phyloP scores from a whole-genome alignment of 306 rosid genomes.

The Oxytropis ochrocephala region DNA sequence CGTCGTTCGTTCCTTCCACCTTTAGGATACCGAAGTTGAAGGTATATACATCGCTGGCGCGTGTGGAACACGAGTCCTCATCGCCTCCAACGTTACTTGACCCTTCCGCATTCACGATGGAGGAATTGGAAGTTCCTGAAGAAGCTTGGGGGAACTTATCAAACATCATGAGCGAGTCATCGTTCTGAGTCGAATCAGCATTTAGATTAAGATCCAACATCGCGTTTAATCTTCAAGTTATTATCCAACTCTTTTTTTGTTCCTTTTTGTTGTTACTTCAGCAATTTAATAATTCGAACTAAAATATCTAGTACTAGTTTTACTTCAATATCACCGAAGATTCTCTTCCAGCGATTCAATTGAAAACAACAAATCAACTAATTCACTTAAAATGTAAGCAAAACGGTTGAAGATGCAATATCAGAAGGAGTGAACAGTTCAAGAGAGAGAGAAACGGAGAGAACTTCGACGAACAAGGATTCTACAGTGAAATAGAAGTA shows the following conservation, averaged over 20 bases:
- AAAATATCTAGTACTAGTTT: slow-evolving; percentile 7
- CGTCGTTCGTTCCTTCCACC: slow-evolving; percentile 39
- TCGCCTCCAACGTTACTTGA: slow-evolving; percentile 65
- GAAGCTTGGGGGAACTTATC: slow-evolving; percentile 56
- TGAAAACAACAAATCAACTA: not conserved
- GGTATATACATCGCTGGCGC: slow-evolving; percentile 58
- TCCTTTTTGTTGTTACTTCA: not conserved
- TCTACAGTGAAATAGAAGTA: not conserved
- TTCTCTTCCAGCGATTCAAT: slow-evolving; percentile 12
- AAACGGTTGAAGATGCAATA: slow-evolving; percentile 25
- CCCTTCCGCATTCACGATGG: slow-evolving; percentile 88
- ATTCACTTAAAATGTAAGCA: slow-evolving; percentile 5
- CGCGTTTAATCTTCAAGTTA: slow-evolving; percentile 18
- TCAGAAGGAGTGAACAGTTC: not conserved
- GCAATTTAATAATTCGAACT: not conserved
- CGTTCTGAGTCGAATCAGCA: slow-evolving; percentile 42
- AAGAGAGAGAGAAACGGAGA: not conserved
- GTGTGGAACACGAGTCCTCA: slow-evolving; percentile 82
- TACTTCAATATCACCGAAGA: slow-evolving; percentile 18
- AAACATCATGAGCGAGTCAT: slow-evolving; percentile 28
- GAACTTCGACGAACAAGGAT: slow-evolving; percentile 7
- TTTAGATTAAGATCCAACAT: slow-evolving; percentile 93
- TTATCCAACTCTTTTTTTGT: too few species aligned
- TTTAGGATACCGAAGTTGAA: slow-evolving; percentile 79
- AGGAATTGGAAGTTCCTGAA: slow-evolving; percentile 92